A percentile compares a stretch with the other conserved stretches of the same genome.
Evolutionary conservation across 805 yeast genomes (phyloP).

Genomic region (Starmera amethionina): DNA sequence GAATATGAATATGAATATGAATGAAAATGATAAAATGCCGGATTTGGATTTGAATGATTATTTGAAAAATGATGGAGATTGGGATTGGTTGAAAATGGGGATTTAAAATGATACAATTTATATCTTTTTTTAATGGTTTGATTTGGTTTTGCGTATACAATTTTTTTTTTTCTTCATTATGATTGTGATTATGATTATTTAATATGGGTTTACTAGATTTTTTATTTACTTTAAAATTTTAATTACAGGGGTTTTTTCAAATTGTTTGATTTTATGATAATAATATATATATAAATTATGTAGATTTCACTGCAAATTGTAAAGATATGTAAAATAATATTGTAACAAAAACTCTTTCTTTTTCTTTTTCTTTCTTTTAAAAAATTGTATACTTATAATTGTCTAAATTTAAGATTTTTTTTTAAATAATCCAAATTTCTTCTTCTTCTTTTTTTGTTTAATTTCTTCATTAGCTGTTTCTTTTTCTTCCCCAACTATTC

Average conservation of each 20-base stretch:
- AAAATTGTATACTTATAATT: too few species aligned
- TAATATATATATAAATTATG: too few species aligned
- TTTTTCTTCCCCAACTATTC: not conserved
- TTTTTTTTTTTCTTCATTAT: not conserved
- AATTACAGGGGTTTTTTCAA: not conserved
- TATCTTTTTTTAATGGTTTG: not conserved
- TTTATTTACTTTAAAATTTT: not conserved
- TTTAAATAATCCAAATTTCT: conserved; percentile 12
- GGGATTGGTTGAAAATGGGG: conserved; percentile 2
- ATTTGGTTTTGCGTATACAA: not conserved
- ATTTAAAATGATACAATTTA: not conserved
- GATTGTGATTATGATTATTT: not conserved
- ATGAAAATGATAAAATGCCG: too few species aligned
- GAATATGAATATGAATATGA: too few species aligned
- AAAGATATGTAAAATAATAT: too few species aligned
- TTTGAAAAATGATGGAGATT: not conserved
- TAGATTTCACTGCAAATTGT: too few species aligned
- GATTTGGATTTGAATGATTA: too few species aligned
- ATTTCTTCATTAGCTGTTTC: not conserved
- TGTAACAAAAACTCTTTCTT: too few species aligned
- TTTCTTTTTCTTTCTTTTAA: too few species aligned
- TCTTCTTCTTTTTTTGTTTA: conserved; percentile 7
- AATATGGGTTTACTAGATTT: not conserved
- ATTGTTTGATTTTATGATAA: not conserved
- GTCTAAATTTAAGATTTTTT: conserved; percentile 1